Base-by-base conservation (phyloP, 163 green algal genomes). In the Chlorella variabilis region DNA sequence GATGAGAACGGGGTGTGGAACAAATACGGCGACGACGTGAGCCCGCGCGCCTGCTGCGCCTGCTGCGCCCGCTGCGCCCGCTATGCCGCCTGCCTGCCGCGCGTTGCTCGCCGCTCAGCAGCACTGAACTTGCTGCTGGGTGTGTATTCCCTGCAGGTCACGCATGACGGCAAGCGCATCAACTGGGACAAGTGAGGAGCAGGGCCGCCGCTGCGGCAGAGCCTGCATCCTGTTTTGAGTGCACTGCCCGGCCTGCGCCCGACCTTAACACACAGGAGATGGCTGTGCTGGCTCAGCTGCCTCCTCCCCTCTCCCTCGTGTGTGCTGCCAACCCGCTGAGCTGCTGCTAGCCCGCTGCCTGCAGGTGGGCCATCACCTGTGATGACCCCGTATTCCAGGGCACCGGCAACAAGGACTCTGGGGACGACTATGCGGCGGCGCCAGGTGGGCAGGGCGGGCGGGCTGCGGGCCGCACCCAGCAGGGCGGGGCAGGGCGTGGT, bases 301-400 rank as follows among this genome's bases (percentile, higher is more conserved):
- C n/a, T n/a, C n/a, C n/a, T n/a, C n/a, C n/a, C n/a, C n/a, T n/a
- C n/a, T n/a, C n/a, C n/a, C n/a, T n/a, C n/a, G n/a, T n/a, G n/a
- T n/a, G n/a, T n/a, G n/a, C n/a, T n/a, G n/a, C n/a, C n/a, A n/a
- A n/a, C n/a, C n/a, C n/a, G n/a, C n/a, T n/a, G n/a, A n/a, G n/a
- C n/a, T n/a, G n/a, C n/a, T 27, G 27, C 29, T 13, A 48, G 27
- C 4, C 65, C 17, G 33, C 7, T 31, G 1, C 4, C 20, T 88
- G 87, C 29, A 71, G 77, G 33, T 96, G 91, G 92, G 93, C 93
- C 38, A 96, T 97, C 81, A 93, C 91, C 31, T 74, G 83, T 51
- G 87, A 94, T 49, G 93, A 96, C 86, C 93, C 91, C 2, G 70
- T 86, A 5, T 97, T 96, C 77, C 54, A 81, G 0, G 93, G 93